Conservation (phyloP, 345 rosid genomes). For the Limnanthes douglasii region DNA sequence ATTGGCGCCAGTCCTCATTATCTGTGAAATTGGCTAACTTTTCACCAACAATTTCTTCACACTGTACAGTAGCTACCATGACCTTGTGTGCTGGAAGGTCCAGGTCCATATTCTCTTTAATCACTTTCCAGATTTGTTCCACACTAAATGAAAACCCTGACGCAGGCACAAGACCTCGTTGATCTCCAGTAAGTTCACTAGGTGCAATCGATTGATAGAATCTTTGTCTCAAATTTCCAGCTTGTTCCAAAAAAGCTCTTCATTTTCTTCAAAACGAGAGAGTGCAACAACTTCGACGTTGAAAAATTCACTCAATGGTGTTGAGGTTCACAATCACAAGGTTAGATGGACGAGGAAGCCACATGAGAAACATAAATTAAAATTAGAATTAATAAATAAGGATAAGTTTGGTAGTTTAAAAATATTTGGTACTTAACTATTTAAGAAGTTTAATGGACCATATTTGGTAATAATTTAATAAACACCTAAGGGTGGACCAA, state of each 20-base stretch:
- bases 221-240: slow-evolving; percentile 63
- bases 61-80: slow-evolving; percentile 98
- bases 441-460: too few relatives aligned
- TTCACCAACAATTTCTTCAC: slow-evolving; percentile 92
- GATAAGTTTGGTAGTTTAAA: too few relatives aligned
- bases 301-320: slow-evolving; percentile 47
- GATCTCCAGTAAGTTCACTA: slow-evolving; percentile 97
- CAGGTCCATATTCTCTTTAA: slow-evolving; percentile 91
- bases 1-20: slow-evolving; percentile 63
- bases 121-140: slow-evolving; percentile 84
- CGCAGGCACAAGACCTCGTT: slow-evolving; percentile 91
- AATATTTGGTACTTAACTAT: too few relatives aligned
- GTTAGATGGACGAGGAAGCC: too few relatives aligned
- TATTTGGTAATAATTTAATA: too few relatives aligned
- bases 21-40: slow-evolving; percentile 40
- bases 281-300: slow-evolving; percentile 57
- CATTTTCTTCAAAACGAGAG: slow-evolving; percentile 57
- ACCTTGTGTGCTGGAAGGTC: slow-evolving; percentile 99
- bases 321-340: too few relatives aligned
- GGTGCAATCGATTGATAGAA: slow-evolving; percentile 88
- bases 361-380: too few relatives aligned
- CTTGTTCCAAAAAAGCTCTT: slow-evolving; percentile 40
- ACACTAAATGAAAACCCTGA: slow-evolving; percentile 92
- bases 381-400: too few relatives aligned
- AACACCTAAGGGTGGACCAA: too few relatives aligned